phyloP scores from a whole-genome alignment of 768 basidiomycete genomes.

The Roridomyces roridus region DNA sequence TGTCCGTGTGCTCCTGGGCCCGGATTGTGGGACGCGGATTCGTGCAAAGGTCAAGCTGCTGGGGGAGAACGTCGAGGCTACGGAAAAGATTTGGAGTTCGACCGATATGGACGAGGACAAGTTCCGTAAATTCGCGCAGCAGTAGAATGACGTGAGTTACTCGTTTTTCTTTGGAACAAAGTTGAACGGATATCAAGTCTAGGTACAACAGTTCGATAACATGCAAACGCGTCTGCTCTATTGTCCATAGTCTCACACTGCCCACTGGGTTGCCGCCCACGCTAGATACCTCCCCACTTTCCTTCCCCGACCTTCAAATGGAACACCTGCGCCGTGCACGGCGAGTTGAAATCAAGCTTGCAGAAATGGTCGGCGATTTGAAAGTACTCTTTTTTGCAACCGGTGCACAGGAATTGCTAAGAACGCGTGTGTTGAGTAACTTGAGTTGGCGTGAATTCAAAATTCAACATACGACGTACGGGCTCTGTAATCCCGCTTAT shows the following conservation, averaged over 20 bases:
- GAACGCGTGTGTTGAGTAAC: too few species aligned
- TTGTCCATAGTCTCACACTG: too few species aligned
- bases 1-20: conserved; percentile 28
- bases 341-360: not conserved
- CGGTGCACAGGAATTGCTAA: conserved; percentile 1
- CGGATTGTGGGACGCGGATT: conserved; percentile 28
- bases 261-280: too few species aligned
- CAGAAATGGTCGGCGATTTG: conserved; percentile 3
- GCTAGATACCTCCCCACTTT: not conserved
- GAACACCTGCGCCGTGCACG: not conserved
- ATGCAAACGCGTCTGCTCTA: too few species aligned
- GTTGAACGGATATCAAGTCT: too few species aligned
- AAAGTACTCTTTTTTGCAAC: not conserved
- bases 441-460: too few species aligned
- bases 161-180: too few species aligned
- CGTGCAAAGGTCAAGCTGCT: conserved; percentile 23
- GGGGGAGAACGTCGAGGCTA: conserved; percentile 27
- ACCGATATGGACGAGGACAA: conserved; percentile 29
- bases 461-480: too few species aligned
- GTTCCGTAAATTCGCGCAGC: conserved; percentile 12
- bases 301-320: not conserved
- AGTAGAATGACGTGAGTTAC: not conserved
- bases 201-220: too few species aligned
- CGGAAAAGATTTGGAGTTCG: conserved; percentile 29
- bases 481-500: too few species aligned